These are phyloP conservation scores for Geranium rotundifolium DNA, from an alignment of 345 rosid genomes.

Conservation along the genomic window DNA sequence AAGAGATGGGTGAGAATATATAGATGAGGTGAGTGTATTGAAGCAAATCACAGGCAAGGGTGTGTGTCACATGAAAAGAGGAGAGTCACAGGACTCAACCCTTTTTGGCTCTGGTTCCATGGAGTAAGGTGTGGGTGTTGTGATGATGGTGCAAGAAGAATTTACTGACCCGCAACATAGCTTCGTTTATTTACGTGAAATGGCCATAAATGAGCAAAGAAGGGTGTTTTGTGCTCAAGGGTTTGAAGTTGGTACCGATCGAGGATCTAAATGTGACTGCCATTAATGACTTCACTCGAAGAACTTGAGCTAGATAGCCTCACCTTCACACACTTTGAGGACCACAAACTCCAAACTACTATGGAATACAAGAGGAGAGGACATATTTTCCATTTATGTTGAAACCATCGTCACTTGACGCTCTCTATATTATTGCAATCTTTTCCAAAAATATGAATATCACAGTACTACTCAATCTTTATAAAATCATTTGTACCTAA, in stretches of 20 bases:
- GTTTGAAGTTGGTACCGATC: neutral
- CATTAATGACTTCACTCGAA: too few species aligned
- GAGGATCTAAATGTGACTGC: neutral
- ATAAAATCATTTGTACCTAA: too few species aligned
- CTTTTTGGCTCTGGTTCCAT: slow-evolving; percentile 5
- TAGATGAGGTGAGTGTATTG: slow-evolving; percentile 30
- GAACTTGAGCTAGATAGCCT: too few species aligned
- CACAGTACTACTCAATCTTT: too few species aligned
- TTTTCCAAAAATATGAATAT: too few species aligned
- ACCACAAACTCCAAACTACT: too few species aligned
- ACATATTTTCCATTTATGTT: too few species aligned
- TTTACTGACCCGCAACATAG: slow-evolving; percentile 16
- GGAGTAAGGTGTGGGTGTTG: slow-evolving; percentile 3
- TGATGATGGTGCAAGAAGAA: neutral
- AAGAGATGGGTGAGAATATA: slow-evolving; percentile 9
- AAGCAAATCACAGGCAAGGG: slow-evolving; percentile 66
- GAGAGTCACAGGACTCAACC: slow-evolving; percentile 23
- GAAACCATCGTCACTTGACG: too few species aligned
- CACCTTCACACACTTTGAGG: too few species aligned
- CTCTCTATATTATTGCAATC: too few species aligned
- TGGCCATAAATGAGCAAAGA: slow-evolving; percentile 12
- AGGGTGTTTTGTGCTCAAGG: neutral
- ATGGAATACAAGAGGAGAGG: too few species aligned
- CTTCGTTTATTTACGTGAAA: slow-evolving; percentile 23
- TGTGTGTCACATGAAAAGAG: slow-evolving; percentile 8